phyloP scores from a whole-genome alignment of 2,329 filamentous ascomycete species.

The Ophiocordyceps robertsii region DNA sequence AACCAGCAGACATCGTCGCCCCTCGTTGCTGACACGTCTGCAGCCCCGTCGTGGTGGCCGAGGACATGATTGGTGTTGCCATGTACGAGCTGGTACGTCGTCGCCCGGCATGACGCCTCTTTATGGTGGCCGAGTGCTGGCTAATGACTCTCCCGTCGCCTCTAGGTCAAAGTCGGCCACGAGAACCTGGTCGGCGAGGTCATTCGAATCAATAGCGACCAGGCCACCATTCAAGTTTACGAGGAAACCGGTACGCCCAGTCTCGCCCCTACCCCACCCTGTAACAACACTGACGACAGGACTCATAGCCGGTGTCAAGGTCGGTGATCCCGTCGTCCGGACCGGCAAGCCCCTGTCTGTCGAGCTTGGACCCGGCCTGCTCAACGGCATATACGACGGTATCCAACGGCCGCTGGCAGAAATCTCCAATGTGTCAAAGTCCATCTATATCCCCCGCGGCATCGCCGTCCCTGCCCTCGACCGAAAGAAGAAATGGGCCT shows the following conservation, averaged over 20 bases:
- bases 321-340: conserved; percentile 81
- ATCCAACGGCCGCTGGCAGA: conserved; percentile 88
- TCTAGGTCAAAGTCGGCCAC: conserved; percentile 77
- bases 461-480: conserved; percentile 79
- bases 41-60: conserved; percentile 87
- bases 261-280: background rate
- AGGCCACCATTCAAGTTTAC: conserved; percentile 96
- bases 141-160: background rate
- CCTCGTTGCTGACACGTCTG: conserved; percentile 7
- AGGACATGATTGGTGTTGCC: conserved; percentile 97
- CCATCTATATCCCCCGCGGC: conserved; percentile 96
- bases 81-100: conserved; percentile 91
- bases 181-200: conserved; percentile 91
- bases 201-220: conserved; percentile 92
- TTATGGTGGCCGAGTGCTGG: background rate
- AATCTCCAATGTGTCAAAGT: conserved; percentile 64
- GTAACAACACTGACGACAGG: background rate
- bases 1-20: background rate
- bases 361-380: conserved; percentile 88
- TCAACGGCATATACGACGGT: conserved; percentile 99
- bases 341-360: conserved; percentile 95
- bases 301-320: conserved; percentile 72
- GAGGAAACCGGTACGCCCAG: conserved; percentile 75
- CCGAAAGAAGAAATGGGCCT: conserved; percentile 91
- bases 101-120: background rate